Percentiles rank a stretch among this genome's conserved stretches.
phyloP scores from a whole-genome alignment of 768 basidiomycete genomes.

The Pseudohyphozyma bogoriensis region DNA sequence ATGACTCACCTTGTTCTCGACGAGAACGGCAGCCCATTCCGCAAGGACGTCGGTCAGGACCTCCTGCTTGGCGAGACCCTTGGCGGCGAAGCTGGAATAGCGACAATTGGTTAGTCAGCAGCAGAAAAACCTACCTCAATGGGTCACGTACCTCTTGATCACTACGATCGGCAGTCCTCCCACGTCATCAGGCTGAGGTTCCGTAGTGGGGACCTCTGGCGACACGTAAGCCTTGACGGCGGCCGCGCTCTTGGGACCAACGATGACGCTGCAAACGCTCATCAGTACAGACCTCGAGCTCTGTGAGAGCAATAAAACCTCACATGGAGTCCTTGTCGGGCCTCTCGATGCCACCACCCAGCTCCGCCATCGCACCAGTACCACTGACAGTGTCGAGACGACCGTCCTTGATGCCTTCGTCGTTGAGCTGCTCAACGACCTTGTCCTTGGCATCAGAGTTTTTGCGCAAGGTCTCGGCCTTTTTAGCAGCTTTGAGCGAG shows the following conservation, averaged over 20 bases:
- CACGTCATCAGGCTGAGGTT: conserved; percentile 37
- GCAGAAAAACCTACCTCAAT: too few relatives aligned
- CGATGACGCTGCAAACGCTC: background rate
- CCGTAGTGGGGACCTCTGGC: background rate
- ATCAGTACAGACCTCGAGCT: conserved; percentile 10
- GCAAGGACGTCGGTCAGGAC: conserved; percentile 58
- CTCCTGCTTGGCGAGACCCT: conserved; percentile 47
- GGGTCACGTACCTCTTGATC: conserved; percentile 40
- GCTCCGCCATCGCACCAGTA: conserved; percentile 73
- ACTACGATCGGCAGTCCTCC: conserved; percentile 72
- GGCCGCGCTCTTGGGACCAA: background rate
- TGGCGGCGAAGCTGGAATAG: conserved; percentile 32
- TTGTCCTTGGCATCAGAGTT: conserved; percentile 40
- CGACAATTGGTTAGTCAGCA: background rate
- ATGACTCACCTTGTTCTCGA: conserved; percentile 59
- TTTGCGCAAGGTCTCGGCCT: conserved; percentile 2
- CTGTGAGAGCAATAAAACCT: background rate
- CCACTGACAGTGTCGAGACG: conserved; percentile 75
- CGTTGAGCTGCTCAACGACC: conserved; percentile 37
- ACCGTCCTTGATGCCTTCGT: conserved; percentile 47
- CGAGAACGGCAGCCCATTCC: conserved; percentile 72
- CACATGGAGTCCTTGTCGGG: conserved; percentile 32
- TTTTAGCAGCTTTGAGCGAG: background rate
- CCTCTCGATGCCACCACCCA: conserved; percentile 72
- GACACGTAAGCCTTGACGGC: background rate